Percentiles rank a stretch among this genome's conserved stretches.
Conservation (phyloP, 2,329 filamentous ascomycete species). For the Fusarium paranaense region DNA sequence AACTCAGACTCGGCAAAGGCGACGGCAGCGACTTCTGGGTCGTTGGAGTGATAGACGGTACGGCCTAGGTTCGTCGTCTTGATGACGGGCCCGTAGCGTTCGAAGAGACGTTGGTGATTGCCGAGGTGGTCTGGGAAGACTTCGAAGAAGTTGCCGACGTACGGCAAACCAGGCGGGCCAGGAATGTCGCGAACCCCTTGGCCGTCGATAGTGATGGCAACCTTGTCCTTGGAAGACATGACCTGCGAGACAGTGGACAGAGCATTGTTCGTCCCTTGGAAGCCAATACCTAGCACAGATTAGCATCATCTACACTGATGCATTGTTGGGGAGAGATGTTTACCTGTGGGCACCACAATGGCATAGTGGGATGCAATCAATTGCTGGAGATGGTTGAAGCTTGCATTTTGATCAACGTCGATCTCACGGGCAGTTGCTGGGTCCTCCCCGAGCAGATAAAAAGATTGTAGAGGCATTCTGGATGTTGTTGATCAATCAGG, state of each 20-base stretch:
- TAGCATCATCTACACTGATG: not conserved
- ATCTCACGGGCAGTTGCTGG: conserved; percentile 51
- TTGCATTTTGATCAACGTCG: conserved; percentile 49
- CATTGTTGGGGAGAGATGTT: not conserved
- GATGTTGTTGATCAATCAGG: not conserved
- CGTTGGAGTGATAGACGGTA: conserved; percentile 62
- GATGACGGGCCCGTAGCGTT: conserved; percentile 63
- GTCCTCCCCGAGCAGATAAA: conserved; percentile 54
- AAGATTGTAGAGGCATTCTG: conserved; percentile 30
- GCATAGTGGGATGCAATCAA: conserved; percentile 56
- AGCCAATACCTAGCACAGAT: conserved; percentile 49
- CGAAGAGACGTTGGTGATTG: conserved; percentile 66
- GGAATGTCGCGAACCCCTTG: conserved; percentile 61
- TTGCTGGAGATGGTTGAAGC: conserved; percentile 51
- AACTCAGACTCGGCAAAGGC: conserved; percentile 62
- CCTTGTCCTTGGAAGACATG: conserved; percentile 42
- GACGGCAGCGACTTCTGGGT: conserved; percentile 58
- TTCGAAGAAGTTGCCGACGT: conserved; percentile 65
- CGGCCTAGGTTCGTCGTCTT: conserved; percentile 65
- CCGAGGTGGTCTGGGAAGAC: conserved; percentile 69
- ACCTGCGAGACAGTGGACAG: conserved; percentile 52
- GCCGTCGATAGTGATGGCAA: conserved; percentile 62
- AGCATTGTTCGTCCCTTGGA: conserved; percentile 46
- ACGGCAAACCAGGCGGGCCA: conserved; percentile 59
- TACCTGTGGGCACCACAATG: conserved; percentile 56